Evolutionary conservation across 2,329 filamentous ascomycete species (phyloP).

Genomic region (Diaporthe batatas): DNA sequence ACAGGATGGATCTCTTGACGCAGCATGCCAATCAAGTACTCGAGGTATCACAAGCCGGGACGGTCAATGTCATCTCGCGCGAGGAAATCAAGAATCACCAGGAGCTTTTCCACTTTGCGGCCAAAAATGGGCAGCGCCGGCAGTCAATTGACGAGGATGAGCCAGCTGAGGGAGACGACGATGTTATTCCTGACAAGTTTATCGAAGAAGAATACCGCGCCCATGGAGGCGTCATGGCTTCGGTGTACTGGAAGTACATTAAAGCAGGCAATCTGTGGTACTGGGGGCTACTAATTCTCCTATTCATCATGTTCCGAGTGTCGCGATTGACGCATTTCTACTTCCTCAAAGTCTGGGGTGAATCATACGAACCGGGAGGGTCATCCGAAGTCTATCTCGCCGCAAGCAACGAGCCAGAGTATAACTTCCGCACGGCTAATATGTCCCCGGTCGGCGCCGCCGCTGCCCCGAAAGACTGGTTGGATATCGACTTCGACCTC

Average conservation of each 20-base stretch:
- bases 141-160: constrained; percentile 41
- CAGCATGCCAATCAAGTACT: constrained; percentile 81
- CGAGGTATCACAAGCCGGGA: constrained; percentile 69
- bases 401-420: constrained; percentile 26
- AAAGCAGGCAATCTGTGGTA: constrained; percentile 81
- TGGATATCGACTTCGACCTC: constrained; percentile 57
- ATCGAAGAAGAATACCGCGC: constrained; percentile 82
- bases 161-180: constrained; percentile 48
- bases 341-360: constrained; percentile 90
- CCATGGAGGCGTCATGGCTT: constrained; percentile 79
- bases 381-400: constrained; percentile 33
- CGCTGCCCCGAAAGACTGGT: constrained; percentile 44
- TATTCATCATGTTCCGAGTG: constrained; percentile 74
- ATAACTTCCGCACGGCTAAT: constrained; percentile 15
- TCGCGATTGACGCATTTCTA: constrained; percentile 77
- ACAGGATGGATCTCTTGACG: constrained; percentile 82
- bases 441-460: constrained; percentile 10
- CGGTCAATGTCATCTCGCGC: constrained; percentile 42
- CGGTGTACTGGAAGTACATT: constrained; percentile 88
- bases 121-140: constrained; percentile 55
- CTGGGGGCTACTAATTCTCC: constrained; percentile 76
- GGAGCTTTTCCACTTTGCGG: constrained; percentile 52
- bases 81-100: constrained; percentile 55
- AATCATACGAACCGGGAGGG: constrained; percentile 70
- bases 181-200: constrained; percentile 70